These are phyloP conservation scores for Vaccinium corymbosum DNA, from an alignment of 148 eudicot species.

Conservation along the genomic window DNA sequence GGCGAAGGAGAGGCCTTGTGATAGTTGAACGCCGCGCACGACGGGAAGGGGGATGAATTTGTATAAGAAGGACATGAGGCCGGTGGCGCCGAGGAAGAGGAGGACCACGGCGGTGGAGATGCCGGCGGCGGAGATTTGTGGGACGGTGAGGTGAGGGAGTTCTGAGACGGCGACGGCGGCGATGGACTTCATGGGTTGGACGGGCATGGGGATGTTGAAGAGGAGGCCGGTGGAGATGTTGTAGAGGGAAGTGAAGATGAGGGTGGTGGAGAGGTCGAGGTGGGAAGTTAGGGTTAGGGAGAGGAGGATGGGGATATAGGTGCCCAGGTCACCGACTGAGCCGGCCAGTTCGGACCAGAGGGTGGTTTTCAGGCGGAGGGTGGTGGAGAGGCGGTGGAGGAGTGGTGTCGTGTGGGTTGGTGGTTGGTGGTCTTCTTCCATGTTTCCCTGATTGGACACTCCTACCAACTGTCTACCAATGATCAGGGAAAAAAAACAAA, in stretches of 20 bases:
- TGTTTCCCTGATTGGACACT: background rate
- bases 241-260: slow-evolving; percentile 52
- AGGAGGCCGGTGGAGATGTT: slow-evolving; percentile 44
- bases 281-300: slow-evolving; percentile 49
- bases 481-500: no score
- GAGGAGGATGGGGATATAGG: slow-evolving; percentile 56
- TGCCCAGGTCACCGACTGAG: slow-evolving; percentile 56
- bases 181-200: slow-evolving; percentile 65
- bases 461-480: background rate
- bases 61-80: slow-evolving; percentile 49
- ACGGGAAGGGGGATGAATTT: slow-evolving; percentile 49
- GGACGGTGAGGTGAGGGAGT: slow-evolving; percentile 31
- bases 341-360: slow-evolving; percentile 47
- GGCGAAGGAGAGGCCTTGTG: slow-evolving; percentile 55
- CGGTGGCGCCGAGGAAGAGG: slow-evolving; percentile 47
- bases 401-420: slow-evolving; percentile 9
- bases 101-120: slow-evolving; percentile 42
- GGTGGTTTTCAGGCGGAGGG: slow-evolving; percentile 37
- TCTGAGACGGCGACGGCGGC: slow-evolving; percentile 59
- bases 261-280: slow-evolving; percentile 51
- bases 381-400: slow-evolving; percentile 7
- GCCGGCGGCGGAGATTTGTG: slow-evolving; percentile 52
- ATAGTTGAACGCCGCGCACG: slow-evolving; percentile 61
- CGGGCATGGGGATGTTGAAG: slow-evolving; percentile 56
- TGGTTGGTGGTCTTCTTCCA: background rate